Evolutionary conservation across 2,329 filamentous ascomycete genomes (phyloP).

Genomic region (Epichloe sp.): DNA sequence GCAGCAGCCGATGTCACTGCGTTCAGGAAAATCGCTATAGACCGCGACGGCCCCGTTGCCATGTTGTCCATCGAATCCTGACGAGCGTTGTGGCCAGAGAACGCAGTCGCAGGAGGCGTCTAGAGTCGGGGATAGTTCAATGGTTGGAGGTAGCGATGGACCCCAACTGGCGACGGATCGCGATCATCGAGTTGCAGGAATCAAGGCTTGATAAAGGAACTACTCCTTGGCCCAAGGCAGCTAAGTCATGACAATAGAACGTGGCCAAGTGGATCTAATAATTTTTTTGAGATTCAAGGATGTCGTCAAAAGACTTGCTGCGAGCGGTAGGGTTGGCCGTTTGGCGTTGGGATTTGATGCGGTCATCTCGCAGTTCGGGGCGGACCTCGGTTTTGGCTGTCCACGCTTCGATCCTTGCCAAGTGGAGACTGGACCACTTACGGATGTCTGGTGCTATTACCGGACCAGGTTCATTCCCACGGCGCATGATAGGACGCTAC

Average conservation of each 20-base stretch:
- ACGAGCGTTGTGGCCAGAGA: conserved; percentile 3
- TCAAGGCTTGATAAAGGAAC: background rate
- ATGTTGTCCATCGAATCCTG: conserved; percentile 1
- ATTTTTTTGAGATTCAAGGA: background rate
- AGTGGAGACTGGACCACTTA: too few species aligned
- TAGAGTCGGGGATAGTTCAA: background rate
- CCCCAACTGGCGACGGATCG: background rate
- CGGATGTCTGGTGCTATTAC: too few species aligned
- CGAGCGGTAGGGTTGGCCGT: background rate
- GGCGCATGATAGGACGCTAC: too few species aligned
- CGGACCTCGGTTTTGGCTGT: too few species aligned
- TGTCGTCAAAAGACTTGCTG: background rate
- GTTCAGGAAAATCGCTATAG: background rate
- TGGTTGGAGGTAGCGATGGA: background rate
- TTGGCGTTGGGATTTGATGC: background rate
- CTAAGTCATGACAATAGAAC: background rate
- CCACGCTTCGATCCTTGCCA: too few species aligned
- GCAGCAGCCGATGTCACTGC: background rate
- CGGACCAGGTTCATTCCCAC: too few species aligned
- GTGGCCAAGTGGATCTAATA: background rate
- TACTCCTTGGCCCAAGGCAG: background rate
- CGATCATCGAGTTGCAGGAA: conserved; percentile 1
- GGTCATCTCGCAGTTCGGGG: background rate
- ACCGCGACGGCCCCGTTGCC: background rate
- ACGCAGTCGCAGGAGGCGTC: conserved; percentile 1